Percentiles rank a stretch among this genome's conserved stretches.
Conservation (phyloP, 495 filamentous ascomycete genomes). For the Xylaria grammica region DNA sequence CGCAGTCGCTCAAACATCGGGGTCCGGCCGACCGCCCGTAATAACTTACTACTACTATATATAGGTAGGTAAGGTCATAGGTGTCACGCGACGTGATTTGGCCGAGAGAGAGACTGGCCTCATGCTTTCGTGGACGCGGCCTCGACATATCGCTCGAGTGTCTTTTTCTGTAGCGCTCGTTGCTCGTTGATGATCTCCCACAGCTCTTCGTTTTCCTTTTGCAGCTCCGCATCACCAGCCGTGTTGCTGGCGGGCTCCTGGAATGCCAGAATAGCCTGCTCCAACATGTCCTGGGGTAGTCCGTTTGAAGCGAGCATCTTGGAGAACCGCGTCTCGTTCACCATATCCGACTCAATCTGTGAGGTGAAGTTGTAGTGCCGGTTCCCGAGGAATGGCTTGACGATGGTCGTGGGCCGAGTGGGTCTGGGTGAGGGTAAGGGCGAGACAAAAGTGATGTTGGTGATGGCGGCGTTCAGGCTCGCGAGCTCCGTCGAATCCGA, state of each 20-base stretch:
- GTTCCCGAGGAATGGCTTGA: slow-evolving; percentile 75
- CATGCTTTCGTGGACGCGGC: slow-evolving; percentile 37
- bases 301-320: slow-evolving; percentile 45
- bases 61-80: too few species aligned
- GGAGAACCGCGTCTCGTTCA: slow-evolving; percentile 43
- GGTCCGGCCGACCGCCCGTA: too few species aligned
- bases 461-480: slow-evolving; percentile 76
- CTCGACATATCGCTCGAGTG: slow-evolving; percentile 50
- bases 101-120: background rate
- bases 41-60: too few species aligned
- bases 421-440: slow-evolving; percentile 57
- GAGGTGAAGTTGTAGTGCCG: slow-evolving; percentile 70
- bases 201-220: slow-evolving; percentile 56
- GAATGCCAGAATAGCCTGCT: slow-evolving; percentile 46
- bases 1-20: background rate
- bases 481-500: slow-evolving; percentile 65
- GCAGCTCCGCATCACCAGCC: slow-evolving; percentile 47
- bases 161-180: slow-evolving; percentile 52
- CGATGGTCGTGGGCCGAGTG: slow-evolving; percentile 63
- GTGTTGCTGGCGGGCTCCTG: slow-evolving; percentile 36
- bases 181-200: slow-evolving; percentile 59
- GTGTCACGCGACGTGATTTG: background rate
- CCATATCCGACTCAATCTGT: slow-evolving; percentile 58
- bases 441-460: slow-evolving; percentile 73
- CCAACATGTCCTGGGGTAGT: slow-evolving; percentile 40